Conservation (phyloP, 179 eudicot species). For the Drosera spatulata region DNA sequence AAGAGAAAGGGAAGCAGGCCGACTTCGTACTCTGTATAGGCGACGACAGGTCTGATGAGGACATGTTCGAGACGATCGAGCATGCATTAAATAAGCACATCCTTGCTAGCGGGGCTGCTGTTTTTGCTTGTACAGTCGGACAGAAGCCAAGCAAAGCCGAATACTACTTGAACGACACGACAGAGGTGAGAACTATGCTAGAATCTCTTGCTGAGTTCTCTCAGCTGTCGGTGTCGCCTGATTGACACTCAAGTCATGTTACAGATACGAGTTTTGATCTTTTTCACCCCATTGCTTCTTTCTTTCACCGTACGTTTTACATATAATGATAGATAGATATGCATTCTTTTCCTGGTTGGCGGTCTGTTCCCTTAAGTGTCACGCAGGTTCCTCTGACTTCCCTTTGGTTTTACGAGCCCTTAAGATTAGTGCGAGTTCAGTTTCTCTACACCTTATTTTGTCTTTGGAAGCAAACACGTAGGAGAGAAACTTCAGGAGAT, state of each 20-base stretch:
- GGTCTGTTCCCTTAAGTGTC: no score
- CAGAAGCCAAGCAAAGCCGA: constrained; percentile 93
- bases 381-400: no score
- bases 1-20: constrained; percentile 50
- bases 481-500: no score
- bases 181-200: constrained; percentile 56
- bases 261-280: no score
- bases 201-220: constrained; percentile 67
- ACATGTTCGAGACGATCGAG: constrained; percentile 78
- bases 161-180: constrained; percentile 69
- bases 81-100: constrained; percentile 35
- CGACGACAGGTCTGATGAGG: constrained; percentile 85
- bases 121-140: constrained; percentile 80
- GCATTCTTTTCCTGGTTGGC: no score
- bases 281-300: no score
- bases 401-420: no score
- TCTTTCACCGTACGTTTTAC: no score
- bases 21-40: constrained; percentile 89
- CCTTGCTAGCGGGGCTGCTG: constrained; percentile 42
- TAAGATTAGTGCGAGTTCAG: no score
- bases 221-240: constrained; percentile 36
- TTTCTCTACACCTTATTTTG: no score
- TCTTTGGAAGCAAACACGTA: no score
- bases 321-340: no score
- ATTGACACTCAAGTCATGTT: constrained; percentile 1